Evolutionary conservation across 2,329 filamentous ascomycete species (phyloP).

Genomic region (Sclerotinia borealis): DNA sequence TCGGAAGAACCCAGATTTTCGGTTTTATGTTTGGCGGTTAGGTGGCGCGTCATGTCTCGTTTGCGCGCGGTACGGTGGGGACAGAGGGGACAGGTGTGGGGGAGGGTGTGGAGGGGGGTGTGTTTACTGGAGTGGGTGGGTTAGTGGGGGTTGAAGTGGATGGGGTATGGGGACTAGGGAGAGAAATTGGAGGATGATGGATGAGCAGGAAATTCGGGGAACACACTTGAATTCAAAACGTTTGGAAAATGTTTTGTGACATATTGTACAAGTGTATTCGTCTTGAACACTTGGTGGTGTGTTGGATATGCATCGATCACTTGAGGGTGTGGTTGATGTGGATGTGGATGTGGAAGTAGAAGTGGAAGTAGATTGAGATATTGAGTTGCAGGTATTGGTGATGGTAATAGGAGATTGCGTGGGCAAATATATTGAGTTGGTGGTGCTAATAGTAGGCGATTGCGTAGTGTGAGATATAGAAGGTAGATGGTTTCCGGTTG

Average conservation of each 20-base stretch:
- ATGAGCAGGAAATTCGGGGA: too few species aligned
- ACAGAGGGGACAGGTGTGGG: background rate
- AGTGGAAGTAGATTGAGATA: too few species aligned
- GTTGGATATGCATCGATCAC: background rate
- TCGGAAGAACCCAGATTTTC: background rate
- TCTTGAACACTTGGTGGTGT: background rate
- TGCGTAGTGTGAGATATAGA: background rate
- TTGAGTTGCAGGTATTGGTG: too few species aligned
- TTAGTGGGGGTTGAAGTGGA: background rate
- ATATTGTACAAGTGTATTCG: conserved; percentile 1
- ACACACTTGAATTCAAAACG: conserved; percentile 1
- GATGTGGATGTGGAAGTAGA: background rate
- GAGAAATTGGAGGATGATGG: background rate
- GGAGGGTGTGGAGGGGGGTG: background rate
- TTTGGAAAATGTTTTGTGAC: conserved; percentile 1
- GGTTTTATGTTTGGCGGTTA: background rate
- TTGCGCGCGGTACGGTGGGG: conserved; percentile 5
- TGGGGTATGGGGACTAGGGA: too few species aligned
- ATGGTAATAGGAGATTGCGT: background rate
- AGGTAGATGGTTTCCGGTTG: background rate
- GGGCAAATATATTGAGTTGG: background rate
- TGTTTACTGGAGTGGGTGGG: background rate
- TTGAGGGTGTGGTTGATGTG: background rate
- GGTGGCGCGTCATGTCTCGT: conserved; percentile 4
- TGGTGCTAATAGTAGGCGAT: background rate